Evolutionary conservation across 2,329 filamentous ascomycete species (phyloP).

Genomic region (Fusarium sp.): DNA sequence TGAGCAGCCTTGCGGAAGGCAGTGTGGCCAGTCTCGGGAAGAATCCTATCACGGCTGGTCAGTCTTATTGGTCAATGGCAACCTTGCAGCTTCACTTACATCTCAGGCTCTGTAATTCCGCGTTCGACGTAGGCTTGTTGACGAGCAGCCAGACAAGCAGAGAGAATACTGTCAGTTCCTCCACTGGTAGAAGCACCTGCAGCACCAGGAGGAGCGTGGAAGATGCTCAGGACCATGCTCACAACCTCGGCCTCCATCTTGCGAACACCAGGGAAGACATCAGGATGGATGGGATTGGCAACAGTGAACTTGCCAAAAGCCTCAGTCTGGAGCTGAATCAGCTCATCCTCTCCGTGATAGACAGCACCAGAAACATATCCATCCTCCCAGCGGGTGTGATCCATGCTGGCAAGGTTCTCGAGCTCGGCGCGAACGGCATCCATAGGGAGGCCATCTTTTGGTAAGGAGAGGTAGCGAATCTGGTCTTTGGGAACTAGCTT

Average conservation of each 20-base stretch:
- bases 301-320: slow-evolving; percentile 96
- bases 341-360: slow-evolving; percentile 88
- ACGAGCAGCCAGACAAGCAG: slow-evolving; percentile 90
- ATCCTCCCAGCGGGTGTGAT: slow-evolving; percentile 97
- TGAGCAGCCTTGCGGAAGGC: slow-evolving; percentile 94
- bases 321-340: slow-evolving; percentile 87
- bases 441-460: slow-evolving; percentile 82
- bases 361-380: slow-evolving; percentile 94
- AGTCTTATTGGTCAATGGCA: slow-evolving; percentile 6
- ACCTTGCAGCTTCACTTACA: slow-evolving; percentile 64
- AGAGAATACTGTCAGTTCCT: slow-evolving; percentile 95
- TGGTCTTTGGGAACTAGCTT: slow-evolving; percentile 83
- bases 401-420: slow-evolving; percentile 80
- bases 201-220: slow-evolving; percentile 85
- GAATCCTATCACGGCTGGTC: slow-evolving; percentile 68
- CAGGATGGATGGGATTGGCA: slow-evolving; percentile 94
- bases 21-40: slow-evolving; percentile 93
- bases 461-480: slow-evolving; percentile 78
- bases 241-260: slow-evolving; percentile 99
- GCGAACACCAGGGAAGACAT: slow-evolving; percentile 95
- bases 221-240: slow-evolving; percentile 90
- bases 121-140: slow-evolving; percentile 89
- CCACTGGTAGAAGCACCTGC: slow-evolving; percentile 92
- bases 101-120: slow-evolving; percentile 91
- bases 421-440: slow-evolving; percentile 85